Evolutionary conservation across 768 basidiomycete species (phyloP), one percentile per base, ranked within the genome.

Genomic region (Tephrocybe sp.): DNA sequence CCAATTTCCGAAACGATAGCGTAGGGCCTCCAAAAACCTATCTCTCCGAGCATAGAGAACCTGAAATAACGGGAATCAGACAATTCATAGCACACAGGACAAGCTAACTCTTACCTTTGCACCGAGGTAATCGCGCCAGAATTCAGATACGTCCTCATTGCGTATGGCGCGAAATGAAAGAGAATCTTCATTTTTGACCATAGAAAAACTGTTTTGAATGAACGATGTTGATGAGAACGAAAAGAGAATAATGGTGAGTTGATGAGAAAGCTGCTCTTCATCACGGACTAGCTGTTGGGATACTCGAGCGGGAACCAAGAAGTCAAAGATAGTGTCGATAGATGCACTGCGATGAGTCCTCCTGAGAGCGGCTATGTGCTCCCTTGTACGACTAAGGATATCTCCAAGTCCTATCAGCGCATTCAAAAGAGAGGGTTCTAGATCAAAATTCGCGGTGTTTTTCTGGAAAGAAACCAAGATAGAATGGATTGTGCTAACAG

Each of bases 51-150:
- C 62, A 22, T 58, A 60, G 3, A 59, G 46, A 3, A 59, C 39
- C 59, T 64, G 32, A 5, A 16, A 31, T 1, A 32, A 16, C 20
- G 33, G 20, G n/a, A 12, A 44, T 44, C 32, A 49, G 43, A 40
- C 12, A 7, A 22, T 22, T 2, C 34, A 16, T 5, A n/a, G 5
- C 6, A 23, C 22, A 12, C 5, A 9, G 9, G 19, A 7, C 1
- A 16, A 12, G 20, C n/a, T 40, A 20, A 10, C 2, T 53, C 57
- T 31, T n/a, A 60, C 64, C 39, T 64, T 63, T 22, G 35, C 53
- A n/a, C 65, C 65, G 4, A 66, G 42, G 38, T 56, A 54, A 39
- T 58, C 55, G 17, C 55, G 56, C 65, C 65, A 66, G 48, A 64
- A 64, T n/a, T 61, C 42, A 17, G 38, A 45, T 7, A 56, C 49